Percentiles rank a stretch among this genome's conserved stretches.
Evolutionary conservation across 306 rosid genomes (phyloP).

Genomic region (Argentina anserina): DNA sequence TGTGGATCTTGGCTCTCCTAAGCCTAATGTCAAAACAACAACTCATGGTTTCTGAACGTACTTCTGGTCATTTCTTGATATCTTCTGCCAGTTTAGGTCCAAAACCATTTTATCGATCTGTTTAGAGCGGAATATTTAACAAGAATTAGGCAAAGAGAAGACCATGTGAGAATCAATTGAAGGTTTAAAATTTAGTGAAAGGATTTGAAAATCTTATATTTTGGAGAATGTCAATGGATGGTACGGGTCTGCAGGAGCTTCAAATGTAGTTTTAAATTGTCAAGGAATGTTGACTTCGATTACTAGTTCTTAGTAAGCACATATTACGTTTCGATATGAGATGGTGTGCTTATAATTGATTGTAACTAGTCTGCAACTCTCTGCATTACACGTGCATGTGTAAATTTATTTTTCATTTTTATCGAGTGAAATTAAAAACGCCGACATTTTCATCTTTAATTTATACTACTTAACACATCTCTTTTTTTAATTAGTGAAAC

Average conservation of each 20-base stretch:
- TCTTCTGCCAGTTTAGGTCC: not conserved
- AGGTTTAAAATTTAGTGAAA: not conserved
- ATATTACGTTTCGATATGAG: no score
- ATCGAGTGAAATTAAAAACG: no score
- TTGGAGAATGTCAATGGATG: constrained; percentile 3
- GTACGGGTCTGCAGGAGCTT: not conserved
- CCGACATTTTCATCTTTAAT: no score
- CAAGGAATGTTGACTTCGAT: not conserved
- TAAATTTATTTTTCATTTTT: no score
- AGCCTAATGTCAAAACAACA: not conserved
- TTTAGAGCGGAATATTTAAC: not conserved
- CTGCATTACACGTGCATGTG: no score
- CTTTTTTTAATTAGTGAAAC: no score
- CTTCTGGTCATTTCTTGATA: not conserved
- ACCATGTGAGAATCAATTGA: not conserved
- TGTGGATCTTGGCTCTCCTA: not conserved
- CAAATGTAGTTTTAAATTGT: not conserved
- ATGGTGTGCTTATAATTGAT: no score
- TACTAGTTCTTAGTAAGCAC: no score
- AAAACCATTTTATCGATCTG: not conserved
- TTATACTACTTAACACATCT: no score
- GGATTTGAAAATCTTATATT: not conserved
- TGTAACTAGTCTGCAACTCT: no score
- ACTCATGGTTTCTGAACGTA: not conserved
- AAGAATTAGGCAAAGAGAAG: not conserved